phyloP scores from a whole-genome alignment of 306 rosid genomes.

The Castanea crenata region DNA sequence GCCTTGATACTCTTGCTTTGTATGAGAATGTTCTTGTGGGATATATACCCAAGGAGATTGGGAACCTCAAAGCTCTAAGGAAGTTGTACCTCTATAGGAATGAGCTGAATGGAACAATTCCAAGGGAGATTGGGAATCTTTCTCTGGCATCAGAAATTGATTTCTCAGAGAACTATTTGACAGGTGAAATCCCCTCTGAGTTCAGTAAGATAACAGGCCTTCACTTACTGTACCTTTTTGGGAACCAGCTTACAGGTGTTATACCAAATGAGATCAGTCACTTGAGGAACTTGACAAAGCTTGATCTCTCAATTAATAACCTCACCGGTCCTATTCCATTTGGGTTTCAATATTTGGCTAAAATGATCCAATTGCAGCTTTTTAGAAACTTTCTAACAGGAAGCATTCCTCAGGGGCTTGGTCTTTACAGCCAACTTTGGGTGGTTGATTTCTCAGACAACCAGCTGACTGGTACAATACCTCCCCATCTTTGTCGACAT shows the following conservation, averaged over 20 bases:
- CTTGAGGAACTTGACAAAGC: slow-evolving; percentile 60
- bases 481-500: slow-evolving; percentile 66
- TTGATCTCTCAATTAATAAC: slow-evolving; percentile 85
- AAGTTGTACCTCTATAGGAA: slow-evolving; percentile 76
- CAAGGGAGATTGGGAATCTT: slow-evolving; percentile 89
- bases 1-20: slow-evolving; percentile 69
- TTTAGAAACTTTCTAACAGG: slow-evolving; percentile 77
- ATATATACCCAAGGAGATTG: slow-evolving; percentile 65
- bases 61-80: slow-evolving; percentile 64
- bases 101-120: slow-evolving; percentile 86
- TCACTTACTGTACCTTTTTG: slow-evolving; percentile 73
- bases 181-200: slow-evolving; percentile 73
- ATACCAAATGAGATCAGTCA: slow-evolving; percentile 69
- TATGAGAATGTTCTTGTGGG: slow-evolving; percentile 73
- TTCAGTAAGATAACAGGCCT: slow-evolving; percentile 65
- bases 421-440: slow-evolving; percentile 71
- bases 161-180: slow-evolving; percentile 79
- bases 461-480: slow-evolving; percentile 64
- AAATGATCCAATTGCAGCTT: slow-evolving; percentile 76
- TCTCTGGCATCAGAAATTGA: slow-evolving; percentile 59
- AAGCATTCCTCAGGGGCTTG: slow-evolving; percentile 66
- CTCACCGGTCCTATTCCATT: slow-evolving; percentile 75
- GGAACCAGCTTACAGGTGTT: slow-evolving; percentile 80
- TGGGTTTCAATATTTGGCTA: slow-evolving; percentile 61
- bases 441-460: slow-evolving; percentile 89